Base-by-base conservation (phyloP, 495 filamentous ascomycete genomes). In the Podospora fimiseda region DNA sequence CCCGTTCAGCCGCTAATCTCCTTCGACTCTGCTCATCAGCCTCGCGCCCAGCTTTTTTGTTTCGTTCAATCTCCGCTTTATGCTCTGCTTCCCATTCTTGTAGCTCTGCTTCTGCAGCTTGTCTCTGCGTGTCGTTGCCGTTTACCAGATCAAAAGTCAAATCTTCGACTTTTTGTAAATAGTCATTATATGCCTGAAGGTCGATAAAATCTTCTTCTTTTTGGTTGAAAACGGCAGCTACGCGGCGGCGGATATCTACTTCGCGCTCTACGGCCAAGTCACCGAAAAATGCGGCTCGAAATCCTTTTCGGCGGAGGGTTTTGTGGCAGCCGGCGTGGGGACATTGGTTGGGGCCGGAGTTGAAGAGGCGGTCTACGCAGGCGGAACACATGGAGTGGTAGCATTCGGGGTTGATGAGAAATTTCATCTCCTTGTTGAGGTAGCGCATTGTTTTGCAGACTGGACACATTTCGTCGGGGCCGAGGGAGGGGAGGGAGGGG, bases 381-480 rank as follows among this genome's bases (percentile, higher is more conserved):
- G 85, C 88, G 61, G 84, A 81, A 72, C 93, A 99, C 89, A 99
- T 96, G 56, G 87, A 88, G 79, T 99, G 93, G 77, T 97, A 99
- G 79, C 93, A 99, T 74, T 94, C 89, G 15, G 92, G 88, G 69
- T 96, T 95, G 69, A 97, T 88, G 56, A 94, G 86, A 71, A 99
- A 96, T 48, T 80, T 76, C 81, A 99, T 90, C 72, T 88, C 82
- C 19, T 83, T 84, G 74, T 96, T 97, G 64, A 97, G 83, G 75
- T 97, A 97, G 51, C 89, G 87, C 51, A 86, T 86, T 49, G 89
- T 90, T 70, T 95, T 95, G 85, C 93, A 99, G 60, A 96, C 87
- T 41, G 91, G 94, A 72, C 93, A 99, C 65, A 90, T 87, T 70
- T 96, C 90, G 54, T 80, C 73, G 47, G 68, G 55, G 45, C 55